Conservation (phyloP, 352 stramenopile species). For the Globisporangium spinosum region DNA sequence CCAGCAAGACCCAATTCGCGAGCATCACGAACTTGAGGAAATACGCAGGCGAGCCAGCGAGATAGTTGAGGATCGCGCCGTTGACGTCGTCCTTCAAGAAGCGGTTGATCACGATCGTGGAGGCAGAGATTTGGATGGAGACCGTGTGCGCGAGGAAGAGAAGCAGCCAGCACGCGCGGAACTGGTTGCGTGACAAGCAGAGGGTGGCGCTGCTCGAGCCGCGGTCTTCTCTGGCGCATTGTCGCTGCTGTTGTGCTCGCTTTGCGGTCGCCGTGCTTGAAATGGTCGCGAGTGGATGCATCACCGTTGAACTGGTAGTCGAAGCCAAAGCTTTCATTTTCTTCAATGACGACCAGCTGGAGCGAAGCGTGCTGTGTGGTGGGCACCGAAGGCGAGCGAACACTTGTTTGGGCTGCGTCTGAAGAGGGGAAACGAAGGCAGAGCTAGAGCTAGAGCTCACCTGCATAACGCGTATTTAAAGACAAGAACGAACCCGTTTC, state of each 20-base stretch:
- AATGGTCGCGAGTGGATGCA: not conserved
- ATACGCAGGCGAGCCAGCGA: not conserved
- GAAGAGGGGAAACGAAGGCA: not conserved
- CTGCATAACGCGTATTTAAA: not conserved
- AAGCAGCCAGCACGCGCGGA: slow-evolving; percentile 1
- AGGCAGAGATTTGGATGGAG: not conserved
- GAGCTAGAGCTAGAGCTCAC: not conserved
- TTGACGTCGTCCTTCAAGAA: not conserved
- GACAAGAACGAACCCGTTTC: not conserved
- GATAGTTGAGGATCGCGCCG: not conserved
- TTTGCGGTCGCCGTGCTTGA: not conserved
- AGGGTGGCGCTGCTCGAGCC: not conserved
- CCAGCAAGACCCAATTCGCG: not conserved
- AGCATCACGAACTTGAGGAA: not conserved
- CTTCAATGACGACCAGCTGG: no score
- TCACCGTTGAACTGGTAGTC: no score
- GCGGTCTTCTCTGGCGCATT: not conserved
- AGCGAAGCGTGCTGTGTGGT: not conserved
- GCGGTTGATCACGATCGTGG: not conserved
- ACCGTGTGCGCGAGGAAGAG: not conserved
- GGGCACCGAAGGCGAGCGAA: not conserved
- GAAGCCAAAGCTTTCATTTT: not conserved
- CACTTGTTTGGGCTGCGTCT: not conserved
- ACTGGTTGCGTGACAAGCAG: not conserved
- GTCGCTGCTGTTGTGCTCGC: not conserved